phyloP scores from a whole-genome alignment of 2,329 filamentous ascomycete species.

The Arthrobotrys musiformis region DNA sequence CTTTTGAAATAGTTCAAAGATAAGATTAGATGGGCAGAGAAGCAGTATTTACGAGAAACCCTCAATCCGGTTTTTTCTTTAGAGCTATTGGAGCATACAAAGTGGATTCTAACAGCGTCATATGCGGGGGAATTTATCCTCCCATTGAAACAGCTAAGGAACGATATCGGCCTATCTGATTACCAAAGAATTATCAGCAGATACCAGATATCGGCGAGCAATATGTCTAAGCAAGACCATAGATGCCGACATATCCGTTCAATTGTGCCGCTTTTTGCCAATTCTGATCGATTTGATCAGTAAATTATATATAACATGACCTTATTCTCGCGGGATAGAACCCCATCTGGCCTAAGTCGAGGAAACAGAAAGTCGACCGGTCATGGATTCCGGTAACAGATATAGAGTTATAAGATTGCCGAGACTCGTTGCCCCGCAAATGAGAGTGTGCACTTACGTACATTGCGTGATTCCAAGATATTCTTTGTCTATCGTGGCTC shows the following conservation, averaged over 20 bases:
- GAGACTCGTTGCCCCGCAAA: neutral
- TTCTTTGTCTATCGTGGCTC: slow-evolving; percentile 12
- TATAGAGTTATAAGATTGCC: slow-evolving; percentile 24
- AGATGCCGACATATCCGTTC: slow-evolving; percentile 37
- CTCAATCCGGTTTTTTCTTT: too few species aligned
- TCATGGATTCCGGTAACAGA: slow-evolving; percentile 11
- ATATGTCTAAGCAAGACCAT: slow-evolving; percentile 8
- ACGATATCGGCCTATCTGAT: slow-evolving; percentile 48
- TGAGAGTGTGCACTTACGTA: neutral
- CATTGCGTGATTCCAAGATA: slow-evolving; percentile 16
- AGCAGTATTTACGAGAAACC: neutral
- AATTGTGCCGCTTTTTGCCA: slow-evolving; percentile 10
- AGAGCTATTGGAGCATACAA: neutral
- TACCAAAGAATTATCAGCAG: slow-evolving; percentile 17
- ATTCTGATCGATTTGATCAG: too few species aligned
- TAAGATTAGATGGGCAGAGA: neutral
- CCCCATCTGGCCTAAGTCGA: slow-evolving; percentile 8
- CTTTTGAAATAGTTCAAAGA: neutral
- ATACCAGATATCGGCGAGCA: slow-evolving; percentile 3
- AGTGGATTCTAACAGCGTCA: slow-evolving; percentile 8
- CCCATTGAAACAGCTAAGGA: neutral
- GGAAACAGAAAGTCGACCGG: slow-evolving; percentile 9
- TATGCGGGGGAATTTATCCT: slow-evolving; percentile 44
- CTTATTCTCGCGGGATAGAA: slow-evolving; percentile 20
- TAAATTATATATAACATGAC: slow-evolving; percentile 8